These are phyloP conservation scores for Aureobasidium sp. DNA, from an alignment of 2,329 filamentous ascomycete genomes.

Conservation along the genomic window DNA sequence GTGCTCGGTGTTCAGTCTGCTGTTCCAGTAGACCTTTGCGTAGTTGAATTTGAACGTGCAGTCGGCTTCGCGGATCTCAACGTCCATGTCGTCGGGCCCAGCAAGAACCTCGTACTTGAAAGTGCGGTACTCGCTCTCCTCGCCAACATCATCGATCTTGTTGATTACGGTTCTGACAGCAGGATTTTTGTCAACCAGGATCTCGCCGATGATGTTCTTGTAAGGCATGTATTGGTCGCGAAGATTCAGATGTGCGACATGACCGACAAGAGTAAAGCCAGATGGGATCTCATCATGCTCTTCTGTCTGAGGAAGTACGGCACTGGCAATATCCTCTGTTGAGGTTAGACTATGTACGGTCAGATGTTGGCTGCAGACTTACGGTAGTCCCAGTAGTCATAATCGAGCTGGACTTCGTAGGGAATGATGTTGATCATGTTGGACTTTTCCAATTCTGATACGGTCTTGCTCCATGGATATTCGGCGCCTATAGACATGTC, in stretches of 20 bases:
- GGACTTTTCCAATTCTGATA: conserved; percentile 59
- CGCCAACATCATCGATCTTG: conserved; percentile 83
- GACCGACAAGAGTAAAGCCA: conserved; percentile 82
- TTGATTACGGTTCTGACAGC: conserved; percentile 84
- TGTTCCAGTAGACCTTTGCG: conserved; percentile 97
- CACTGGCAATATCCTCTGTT: conserved; percentile 63
- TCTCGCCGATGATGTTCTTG: conserved; percentile 74
- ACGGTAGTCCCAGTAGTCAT: conserved; percentile 74
- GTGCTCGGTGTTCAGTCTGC: conserved; percentile 81
- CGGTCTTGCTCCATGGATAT: conserved; percentile 64
- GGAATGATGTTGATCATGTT: conserved; percentile 64
- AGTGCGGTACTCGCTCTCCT: conserved; percentile 77
- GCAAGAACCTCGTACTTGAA: conserved; percentile 87
- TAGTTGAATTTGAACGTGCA: conserved; percentile 90
- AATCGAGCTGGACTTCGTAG: conserved; percentile 67
- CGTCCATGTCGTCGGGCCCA: conserved; percentile 73
- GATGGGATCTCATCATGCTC: conserved; percentile 71
- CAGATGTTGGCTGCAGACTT: conserved; percentile 36
- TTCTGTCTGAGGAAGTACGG: conserved; percentile 71
- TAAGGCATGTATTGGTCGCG: conserved; percentile 75
- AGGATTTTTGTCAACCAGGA: conserved; percentile 84
- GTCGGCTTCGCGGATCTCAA: conserved; percentile 70
- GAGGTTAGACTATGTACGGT: conserved; percentile 22
- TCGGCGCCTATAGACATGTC: conserved; percentile 30
- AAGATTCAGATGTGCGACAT: conserved; percentile 85